Percentiles rank a stretch among this genome's conserved stretches.
Evolutionary conservation across 2,329 filamentous ascomycete genomes (phyloP).

Genomic region (Stromatinia cepivora): DNA sequence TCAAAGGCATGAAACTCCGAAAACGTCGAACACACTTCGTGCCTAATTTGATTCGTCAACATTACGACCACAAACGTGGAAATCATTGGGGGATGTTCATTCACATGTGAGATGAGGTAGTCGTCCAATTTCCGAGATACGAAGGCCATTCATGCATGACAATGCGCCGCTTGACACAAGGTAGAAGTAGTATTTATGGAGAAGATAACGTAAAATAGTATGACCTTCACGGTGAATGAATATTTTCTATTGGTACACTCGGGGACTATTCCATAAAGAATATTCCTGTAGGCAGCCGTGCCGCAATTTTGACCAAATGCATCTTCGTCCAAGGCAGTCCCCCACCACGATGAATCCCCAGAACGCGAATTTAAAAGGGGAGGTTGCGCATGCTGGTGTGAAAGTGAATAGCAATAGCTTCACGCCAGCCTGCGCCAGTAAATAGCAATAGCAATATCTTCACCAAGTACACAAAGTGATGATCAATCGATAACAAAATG

Average conservation of each 20-base stretch:
- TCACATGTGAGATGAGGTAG: too few relatives aligned
- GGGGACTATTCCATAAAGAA: not conserved
- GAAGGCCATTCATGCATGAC: not conserved
- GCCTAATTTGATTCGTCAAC: too few relatives aligned
- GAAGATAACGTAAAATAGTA: not conserved
- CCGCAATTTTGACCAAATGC: constrained; percentile 2
- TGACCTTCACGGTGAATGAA: not conserved
- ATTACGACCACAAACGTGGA: too few relatives aligned
- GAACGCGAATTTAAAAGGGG: not conserved
- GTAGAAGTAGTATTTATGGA: too few relatives aligned
- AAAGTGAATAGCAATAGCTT: not conserved
- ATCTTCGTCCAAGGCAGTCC: not conserved
- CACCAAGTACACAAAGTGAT: not conserved
- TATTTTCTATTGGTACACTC: not conserved
- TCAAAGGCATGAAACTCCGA: too few relatives aligned
- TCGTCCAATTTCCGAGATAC: not conserved
- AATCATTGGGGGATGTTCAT: too few relatives aligned
- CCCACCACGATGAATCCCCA: not conserved
- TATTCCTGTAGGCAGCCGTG: constrained; percentile 2
- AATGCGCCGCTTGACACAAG: too few relatives aligned
- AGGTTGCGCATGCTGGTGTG: not conserved
- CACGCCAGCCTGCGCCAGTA: too few relatives aligned
- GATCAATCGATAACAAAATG: not conserved
- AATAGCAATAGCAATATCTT: not conserved
- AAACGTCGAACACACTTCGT: too few relatives aligned